Evolutionary conservation across 2,329 filamentous ascomycete species (phyloP).

Genomic region (Diplocarpon mali): DNA sequence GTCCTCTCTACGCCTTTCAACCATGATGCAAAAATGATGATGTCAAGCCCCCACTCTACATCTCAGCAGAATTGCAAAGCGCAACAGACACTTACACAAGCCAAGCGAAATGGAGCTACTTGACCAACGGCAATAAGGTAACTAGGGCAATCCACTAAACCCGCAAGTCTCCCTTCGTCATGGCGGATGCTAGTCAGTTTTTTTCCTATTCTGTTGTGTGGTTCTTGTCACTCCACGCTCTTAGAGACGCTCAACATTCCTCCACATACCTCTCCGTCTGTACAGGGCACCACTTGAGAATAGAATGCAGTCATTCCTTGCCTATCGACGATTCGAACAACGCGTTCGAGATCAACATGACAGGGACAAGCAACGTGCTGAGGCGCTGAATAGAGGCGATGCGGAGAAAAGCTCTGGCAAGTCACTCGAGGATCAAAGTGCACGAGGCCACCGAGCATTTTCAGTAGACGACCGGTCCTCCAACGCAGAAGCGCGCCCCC

Average conservation of each 20-base stretch:
- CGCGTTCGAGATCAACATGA: conserved; percentile 15
- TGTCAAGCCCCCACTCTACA: not conserved
- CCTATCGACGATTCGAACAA: conserved; percentile 15
- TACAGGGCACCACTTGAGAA: not conserved
- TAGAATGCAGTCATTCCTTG: conserved; percentile 16
- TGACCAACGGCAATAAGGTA: too few relatives aligned
- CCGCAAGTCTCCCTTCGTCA: too few relatives aligned
- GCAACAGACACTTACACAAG: too few relatives aligned
- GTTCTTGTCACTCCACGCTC: too few relatives aligned
- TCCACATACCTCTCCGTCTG: too few relatives aligned
- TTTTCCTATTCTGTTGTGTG: too few relatives aligned
- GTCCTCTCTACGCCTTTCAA: too few relatives aligned
- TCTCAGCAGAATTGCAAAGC: not conserved
- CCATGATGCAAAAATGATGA: conserved; percentile 3
- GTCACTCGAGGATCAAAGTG: not conserved
- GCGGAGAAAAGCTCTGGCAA: conserved; percentile 5
- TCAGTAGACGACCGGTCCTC: conserved; percentile 12
- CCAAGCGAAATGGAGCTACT: too few relatives aligned
- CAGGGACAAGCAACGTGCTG: conserved; percentile 12
- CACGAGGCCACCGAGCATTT: conserved; percentile 5
- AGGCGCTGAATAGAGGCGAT: conserved; percentile 16
- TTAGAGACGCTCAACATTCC: too few relatives aligned
- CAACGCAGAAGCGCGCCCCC: not conserved
- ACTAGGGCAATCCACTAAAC: too few relatives aligned
- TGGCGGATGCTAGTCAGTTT: too few relatives aligned